Evolutionary conservation across 176 grass and related monocot species (phyloP).

Genomic region (Calamus simplicifolius): DNA sequence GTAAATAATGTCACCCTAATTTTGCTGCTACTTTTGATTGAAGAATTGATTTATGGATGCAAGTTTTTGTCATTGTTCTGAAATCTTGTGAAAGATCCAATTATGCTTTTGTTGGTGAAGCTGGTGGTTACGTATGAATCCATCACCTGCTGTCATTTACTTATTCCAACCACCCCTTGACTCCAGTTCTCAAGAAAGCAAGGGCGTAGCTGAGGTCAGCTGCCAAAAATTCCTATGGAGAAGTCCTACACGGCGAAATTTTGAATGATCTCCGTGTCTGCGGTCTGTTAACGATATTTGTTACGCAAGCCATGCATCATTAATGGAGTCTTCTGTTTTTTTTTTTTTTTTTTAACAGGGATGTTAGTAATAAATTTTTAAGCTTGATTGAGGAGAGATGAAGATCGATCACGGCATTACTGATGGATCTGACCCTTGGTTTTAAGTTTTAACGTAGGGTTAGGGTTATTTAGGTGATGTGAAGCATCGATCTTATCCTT

Average conservation of each 20-base stretch:
- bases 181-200: not conserved
- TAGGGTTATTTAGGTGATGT: too few relatives aligned
- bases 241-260: slow-evolving; percentile 1
- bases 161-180: slow-evolving; percentile 3
- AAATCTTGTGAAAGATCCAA: not conserved
- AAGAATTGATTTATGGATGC: not conserved
- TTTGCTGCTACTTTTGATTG: not conserved
- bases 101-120: not conserved
- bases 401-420: too few relatives aligned
- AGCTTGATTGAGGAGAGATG: too few relatives aligned
- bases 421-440: too few relatives aligned
- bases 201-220: not conserved
- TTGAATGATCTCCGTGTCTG: not conserved
- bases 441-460: too few relatives aligned
- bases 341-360: too few relatives aligned
- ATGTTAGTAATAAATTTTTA: too few relatives aligned
- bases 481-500: too few relatives aligned
- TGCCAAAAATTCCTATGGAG: slow-evolving; percentile 4
- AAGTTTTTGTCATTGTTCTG: not conserved
- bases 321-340: too few relatives aligned
- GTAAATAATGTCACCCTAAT: too few relatives aligned
- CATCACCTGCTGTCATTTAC: not conserved
- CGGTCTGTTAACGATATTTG: too few relatives aligned
- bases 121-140: not conserved
- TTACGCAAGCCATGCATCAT: too few relatives aligned